Evolutionary conservation across 345 rosid genomes (phyloP).

Genomic region (Arabis hirsuta): DNA sequence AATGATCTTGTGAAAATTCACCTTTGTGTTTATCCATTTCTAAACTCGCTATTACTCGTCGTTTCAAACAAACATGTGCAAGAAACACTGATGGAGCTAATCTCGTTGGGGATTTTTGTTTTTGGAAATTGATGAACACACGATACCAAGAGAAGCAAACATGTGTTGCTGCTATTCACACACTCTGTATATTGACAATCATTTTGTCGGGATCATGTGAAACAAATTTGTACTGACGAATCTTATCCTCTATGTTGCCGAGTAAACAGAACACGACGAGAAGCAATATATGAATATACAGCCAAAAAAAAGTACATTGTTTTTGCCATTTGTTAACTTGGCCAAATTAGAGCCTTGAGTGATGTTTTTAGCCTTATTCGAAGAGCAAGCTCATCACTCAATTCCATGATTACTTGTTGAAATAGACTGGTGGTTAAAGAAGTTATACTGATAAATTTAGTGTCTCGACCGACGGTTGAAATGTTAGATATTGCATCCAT

Average conservation of each 20-base stretch:
- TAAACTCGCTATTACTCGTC: not conserved
- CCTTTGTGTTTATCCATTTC: not conserved
- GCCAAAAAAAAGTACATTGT: conserved; percentile 29
- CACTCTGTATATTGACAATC: not conserved
- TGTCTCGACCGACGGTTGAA: too few species aligned
- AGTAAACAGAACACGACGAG: conserved; percentile 20
- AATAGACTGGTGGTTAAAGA: too few species aligned
- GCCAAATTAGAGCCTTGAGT: not conserved
- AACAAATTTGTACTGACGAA: conserved; percentile 8
- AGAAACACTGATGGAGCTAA: not conserved
- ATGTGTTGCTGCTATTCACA: not conserved
- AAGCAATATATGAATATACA: conserved; percentile 3
- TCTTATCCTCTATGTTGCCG: conserved; percentile 16
- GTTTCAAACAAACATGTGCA: not conserved
- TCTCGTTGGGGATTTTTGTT: too few species aligned
- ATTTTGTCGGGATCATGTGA: conserved; percentile 5
- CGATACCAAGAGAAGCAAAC: too few species aligned
- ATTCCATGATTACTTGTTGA: too few species aligned
- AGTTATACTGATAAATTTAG: too few species aligned
- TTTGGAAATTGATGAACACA: too few species aligned
- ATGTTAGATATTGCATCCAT: too few species aligned
- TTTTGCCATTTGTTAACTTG: not conserved
- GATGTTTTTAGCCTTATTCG: conserved; percentile 11
- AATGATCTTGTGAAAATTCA: not conserved
- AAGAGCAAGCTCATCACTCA: too few species aligned